A percentile compares a stretch with the other conserved stretches of the same genome.
phyloP scores from a whole-genome alignment of 441 rosid genomes.

The Metrosideros polymorpha region DNA sequence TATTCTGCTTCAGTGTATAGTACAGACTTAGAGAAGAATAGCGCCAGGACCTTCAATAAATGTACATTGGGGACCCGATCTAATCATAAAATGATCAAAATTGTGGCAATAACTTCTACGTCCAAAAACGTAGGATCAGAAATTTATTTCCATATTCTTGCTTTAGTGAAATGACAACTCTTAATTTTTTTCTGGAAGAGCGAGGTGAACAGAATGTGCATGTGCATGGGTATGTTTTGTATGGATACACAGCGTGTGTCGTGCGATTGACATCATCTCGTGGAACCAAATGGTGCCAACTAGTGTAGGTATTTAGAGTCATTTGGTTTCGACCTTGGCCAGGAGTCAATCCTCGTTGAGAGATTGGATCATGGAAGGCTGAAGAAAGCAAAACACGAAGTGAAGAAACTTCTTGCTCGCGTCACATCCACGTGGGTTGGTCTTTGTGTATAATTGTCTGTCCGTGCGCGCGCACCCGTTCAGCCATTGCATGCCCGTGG shows the following conservation, averaged over 20 bases:
- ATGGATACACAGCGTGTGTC: background rate
- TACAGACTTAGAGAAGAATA: background rate
- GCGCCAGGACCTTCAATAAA: background rate
- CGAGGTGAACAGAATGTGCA: background rate
- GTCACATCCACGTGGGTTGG: background rate
- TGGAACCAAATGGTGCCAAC: background rate
- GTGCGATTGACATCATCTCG: background rate
- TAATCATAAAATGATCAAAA: background rate
- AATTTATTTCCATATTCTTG: background rate
- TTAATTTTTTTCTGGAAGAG: background rate
- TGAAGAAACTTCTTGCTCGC: background rate
- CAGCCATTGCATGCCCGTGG: background rate
- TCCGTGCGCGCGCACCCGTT: background rate
- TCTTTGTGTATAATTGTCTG: background rate
- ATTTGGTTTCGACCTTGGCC: background rate
- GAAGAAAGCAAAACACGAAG: background rate
- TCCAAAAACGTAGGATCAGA: background rate
- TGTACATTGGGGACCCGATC: background rate
- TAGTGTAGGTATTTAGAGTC: background rate
- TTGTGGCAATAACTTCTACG: background rate
- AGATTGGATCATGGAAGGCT: background rate
- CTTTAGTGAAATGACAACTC: background rate
- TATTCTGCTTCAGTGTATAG: background rate
- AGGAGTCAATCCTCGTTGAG: background rate
- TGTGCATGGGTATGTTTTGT: background rate